Evolutionary conservation across 306 rosid species (phyloP).

Genomic region (Lathyrus aphaca): DNA sequence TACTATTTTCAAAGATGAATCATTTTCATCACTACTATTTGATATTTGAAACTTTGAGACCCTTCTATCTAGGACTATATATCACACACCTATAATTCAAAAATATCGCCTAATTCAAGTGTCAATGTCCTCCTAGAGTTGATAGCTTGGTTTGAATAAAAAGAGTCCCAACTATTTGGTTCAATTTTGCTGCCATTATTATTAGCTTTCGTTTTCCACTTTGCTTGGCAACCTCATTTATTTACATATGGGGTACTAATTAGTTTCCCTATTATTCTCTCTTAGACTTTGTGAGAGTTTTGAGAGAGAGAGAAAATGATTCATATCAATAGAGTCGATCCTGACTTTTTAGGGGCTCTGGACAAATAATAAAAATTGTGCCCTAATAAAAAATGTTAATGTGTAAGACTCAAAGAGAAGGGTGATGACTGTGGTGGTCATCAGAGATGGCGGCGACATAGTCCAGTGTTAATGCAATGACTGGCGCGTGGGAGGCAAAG

Average conservation of each 20-base stretch:
- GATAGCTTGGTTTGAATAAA: slow-evolving; percentile 15
- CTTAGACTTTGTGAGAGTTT: background rate
- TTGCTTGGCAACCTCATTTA: slow-evolving; percentile 36
- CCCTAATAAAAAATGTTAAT: too few species aligned
- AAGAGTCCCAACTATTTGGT: slow-evolving; percentile 15
- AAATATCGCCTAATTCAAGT: slow-evolving; percentile 24
- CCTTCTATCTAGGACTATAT: background rate
- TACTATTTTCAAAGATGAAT: slow-evolving; percentile 39
- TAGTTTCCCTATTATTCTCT: slow-evolving; percentile 2
- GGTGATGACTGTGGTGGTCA: too few species aligned
- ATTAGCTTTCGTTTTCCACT: slow-evolving; percentile 19
- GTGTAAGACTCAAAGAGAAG: too few species aligned
- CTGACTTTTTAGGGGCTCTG: too few species aligned
- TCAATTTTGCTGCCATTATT: slow-evolving; percentile 18
- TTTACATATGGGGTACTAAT: slow-evolving; percentile 6
- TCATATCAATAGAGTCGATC: too few species aligned
- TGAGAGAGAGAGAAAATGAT: too few species aligned
- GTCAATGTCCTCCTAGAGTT: slow-evolving; percentile 25
- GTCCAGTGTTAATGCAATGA: too few species aligned
- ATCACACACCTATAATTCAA: slow-evolving; percentile 23
- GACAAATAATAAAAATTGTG: too few species aligned
- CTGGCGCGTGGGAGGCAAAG: too few species aligned
- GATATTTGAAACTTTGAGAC: background rate
- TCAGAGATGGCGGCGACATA: too few species aligned
- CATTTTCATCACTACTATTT: slow-evolving; percentile 30